Percentiles rank a stretch among this genome's conserved stretches.
Conservation (phyloP, 805 yeast species). For the Saturnispora besseyi region DNA sequence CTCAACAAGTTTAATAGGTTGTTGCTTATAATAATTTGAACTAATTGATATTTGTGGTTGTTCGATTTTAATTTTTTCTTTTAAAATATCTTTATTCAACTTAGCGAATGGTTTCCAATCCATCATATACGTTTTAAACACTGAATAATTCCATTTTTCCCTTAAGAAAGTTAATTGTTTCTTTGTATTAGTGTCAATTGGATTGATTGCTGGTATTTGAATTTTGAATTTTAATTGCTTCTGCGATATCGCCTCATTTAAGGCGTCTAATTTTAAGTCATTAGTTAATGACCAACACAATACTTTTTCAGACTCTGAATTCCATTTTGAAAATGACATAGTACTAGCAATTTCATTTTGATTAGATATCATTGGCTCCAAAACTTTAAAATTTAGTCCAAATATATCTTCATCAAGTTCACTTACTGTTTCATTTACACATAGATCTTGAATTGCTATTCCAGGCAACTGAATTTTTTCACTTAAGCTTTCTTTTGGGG, state of each 20-base stretch:
- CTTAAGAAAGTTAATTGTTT: background rate
- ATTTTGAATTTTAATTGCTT: background rate
- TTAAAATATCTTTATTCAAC: background rate
- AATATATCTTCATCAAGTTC: no score
- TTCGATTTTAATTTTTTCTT: background rate
- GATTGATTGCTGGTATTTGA: background rate
- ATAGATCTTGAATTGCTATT: no score
- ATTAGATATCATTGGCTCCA: no score
- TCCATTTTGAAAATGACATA: background rate
- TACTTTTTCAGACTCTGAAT: background rate
- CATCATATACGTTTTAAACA: constrained; percentile 2
- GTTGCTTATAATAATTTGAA: no score
- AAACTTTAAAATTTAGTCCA: no score
- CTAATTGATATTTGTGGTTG: background rate
- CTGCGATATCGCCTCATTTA: background rate
- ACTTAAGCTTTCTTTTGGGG: no score
- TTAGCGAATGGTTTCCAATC: constrained; percentile 6
- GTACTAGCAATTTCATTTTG: no score
- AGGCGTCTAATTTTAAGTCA: no score
- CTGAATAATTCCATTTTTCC: constrained; percentile 1
- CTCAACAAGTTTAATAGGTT: background rate
- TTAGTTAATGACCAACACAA: background rate
- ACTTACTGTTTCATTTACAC: no score
- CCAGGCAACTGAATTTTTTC: no score
- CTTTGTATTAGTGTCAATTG: background rate